Evolutionary conservation across 2,329 filamentous ascomycete genomes (phyloP).

Genomic region (Cadophora sp.): DNA sequence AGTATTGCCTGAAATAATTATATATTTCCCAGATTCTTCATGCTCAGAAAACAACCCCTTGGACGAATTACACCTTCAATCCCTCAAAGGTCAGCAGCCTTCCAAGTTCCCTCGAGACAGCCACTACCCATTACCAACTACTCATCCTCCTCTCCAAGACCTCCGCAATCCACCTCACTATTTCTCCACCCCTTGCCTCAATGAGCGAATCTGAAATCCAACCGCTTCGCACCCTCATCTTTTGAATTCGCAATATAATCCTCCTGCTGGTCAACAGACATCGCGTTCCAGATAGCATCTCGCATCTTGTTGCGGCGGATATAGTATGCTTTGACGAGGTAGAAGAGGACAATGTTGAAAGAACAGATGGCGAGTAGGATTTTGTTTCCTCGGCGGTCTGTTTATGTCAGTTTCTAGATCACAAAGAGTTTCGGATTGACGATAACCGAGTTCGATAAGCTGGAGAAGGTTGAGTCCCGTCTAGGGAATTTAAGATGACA

Average conservation of each 20-base stretch:
- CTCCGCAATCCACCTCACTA: no score
- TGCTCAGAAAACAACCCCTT: no score
- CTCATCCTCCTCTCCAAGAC: no score
- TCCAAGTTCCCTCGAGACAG: no score
- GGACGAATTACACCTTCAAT: no score
- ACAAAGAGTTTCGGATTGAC: background rate
- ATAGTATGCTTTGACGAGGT: slow-evolving; percentile 57
- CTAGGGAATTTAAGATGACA: background rate
- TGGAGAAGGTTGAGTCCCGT: background rate
- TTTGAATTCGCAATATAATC: slow-evolving; percentile 53
- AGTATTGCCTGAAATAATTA: no score
- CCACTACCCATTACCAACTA: no score
- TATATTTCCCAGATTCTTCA: no score
- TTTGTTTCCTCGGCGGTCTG: slow-evolving; percentile 58
- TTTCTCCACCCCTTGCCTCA: background rate
- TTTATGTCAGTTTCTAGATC: background rate
- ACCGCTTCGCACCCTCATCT: slow-evolving; percentile 51
- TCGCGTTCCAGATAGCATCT: slow-evolving; percentile 51
- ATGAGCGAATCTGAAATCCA: slow-evolving; percentile 37
- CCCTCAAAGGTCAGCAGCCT: no score
- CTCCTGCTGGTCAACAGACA: slow-evolving; percentile 53
- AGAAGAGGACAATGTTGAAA: slow-evolving; percentile 53
- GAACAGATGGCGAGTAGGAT: slow-evolving; percentile 57
- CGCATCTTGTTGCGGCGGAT: slow-evolving; percentile 50
- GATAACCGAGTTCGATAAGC: background rate